Conservation (phyloP, 306 rosid species). For the Castanopsis chinensis region DNA sequence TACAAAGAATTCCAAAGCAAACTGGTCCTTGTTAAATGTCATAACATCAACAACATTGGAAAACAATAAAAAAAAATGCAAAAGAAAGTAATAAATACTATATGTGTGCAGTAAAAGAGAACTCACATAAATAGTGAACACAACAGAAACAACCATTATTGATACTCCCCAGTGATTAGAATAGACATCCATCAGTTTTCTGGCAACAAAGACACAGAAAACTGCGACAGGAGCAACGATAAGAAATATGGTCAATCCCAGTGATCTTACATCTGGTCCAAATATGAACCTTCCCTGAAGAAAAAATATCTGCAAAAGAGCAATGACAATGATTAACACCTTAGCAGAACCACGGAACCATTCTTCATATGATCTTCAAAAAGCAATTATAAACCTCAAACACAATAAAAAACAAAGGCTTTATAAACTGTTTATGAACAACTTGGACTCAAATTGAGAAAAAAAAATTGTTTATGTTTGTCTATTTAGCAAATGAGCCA, state of each 20-base stretch:
- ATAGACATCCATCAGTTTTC: conserved; percentile 74
- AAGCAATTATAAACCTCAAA: not conserved
- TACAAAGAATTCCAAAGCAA: not conserved
- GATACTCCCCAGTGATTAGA: conserved; percentile 66
- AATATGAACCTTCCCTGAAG: conserved; percentile 92
- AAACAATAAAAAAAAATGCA: not conserved
- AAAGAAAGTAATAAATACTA: not conserved
- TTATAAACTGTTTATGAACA: too few species aligned
- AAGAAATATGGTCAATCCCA: conserved; percentile 78
- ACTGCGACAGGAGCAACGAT: conserved; percentile 77
- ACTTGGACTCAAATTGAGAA: too few species aligned
- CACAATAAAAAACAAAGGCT: not conserved
- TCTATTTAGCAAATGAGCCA: too few species aligned
- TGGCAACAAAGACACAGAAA: conserved; percentile 91
- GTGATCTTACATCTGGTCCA: conserved; percentile 98
- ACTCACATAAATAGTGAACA: conserved; percentile 78
- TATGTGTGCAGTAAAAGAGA: conserved; percentile 17
- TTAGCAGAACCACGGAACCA: not conserved
- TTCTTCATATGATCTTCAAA: not conserved
- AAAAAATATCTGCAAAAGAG: conserved; percentile 76
- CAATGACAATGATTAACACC: conserved; percentile 16
- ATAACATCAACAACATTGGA: conserved; percentile 3
- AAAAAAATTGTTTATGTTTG: too few species aligned
- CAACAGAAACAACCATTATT: conserved; percentile 61
- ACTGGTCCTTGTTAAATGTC: conserved; percentile 16